Percentiles rank a stretch among this genome's conserved stretches.
phyloP scores from a whole-genome alignment of 2,329 filamentous ascomycete genomes.

The Colletotrichum gigasporum region DNA sequence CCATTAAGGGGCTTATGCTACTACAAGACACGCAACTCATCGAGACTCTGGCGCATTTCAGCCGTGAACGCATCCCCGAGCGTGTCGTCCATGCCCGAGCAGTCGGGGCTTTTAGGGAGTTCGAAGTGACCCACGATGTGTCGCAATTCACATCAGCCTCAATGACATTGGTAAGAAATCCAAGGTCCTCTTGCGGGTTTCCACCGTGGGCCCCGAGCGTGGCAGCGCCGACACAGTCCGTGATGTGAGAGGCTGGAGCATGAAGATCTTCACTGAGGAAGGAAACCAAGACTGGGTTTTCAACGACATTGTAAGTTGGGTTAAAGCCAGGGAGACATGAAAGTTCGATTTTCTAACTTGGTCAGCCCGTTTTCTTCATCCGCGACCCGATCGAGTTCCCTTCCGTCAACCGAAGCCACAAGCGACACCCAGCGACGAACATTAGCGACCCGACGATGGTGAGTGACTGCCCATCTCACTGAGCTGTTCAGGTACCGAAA shows the following conservation, averaged over 20 bases:
- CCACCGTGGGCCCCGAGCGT: conserved; percentile 74
- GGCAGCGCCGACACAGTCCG: conserved; percentile 76
- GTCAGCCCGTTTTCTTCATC: conserved; percentile 48
- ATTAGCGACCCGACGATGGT: conserved; percentile 52
- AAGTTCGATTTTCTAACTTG: conserved; percentile 50
- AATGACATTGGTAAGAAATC: conserved; percentile 63
- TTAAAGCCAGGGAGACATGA: too few relatives aligned
- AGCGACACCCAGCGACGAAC: conserved; percentile 48
- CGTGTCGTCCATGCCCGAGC: conserved; percentile 47
- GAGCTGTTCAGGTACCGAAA: too few relatives aligned
- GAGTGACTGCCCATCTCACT: conserved; percentile 37
- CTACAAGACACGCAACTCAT: conserved; percentile 62
- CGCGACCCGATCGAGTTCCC: conserved; percentile 53
- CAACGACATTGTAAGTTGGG: conserved; percentile 50
- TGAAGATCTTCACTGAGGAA: conserved; percentile 71
- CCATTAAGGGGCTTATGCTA: conserved; percentile 46
- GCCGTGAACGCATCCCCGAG: conserved; percentile 65
- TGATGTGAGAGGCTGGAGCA: conserved; percentile 77
- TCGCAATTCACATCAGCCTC: conserved; percentile 65
- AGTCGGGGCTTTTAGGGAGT: conserved; percentile 62
- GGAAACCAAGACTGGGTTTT: conserved; percentile 62
- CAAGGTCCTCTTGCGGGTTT: conserved; percentile 73
- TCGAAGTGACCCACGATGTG: conserved; percentile 68
- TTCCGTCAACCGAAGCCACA: conserved; percentile 50
- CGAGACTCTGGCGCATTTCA: conserved; percentile 64